A percentile compares a stretch with the other conserved stretches of the same genome.
phyloP scores from a whole-genome alignment of 495 filamentous ascomycete species.

The Umbilicaria muhlenbergii region DNA sequence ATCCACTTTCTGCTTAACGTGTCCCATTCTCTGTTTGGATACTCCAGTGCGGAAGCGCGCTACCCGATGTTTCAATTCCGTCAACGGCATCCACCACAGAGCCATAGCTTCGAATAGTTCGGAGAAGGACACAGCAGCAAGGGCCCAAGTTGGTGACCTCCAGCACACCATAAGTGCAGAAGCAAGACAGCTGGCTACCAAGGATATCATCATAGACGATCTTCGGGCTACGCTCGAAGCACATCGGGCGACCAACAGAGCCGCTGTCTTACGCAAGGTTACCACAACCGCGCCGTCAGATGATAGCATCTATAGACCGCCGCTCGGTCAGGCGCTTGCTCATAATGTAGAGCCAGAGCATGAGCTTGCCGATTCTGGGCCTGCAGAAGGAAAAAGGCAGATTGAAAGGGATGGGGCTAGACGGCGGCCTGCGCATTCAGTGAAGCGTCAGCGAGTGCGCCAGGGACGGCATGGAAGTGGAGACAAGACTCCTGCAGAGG shows the following conservation, averaged over 20 bases:
- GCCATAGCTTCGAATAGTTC: no score
- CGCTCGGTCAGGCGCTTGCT: neutral
- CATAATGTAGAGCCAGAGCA: neutral
- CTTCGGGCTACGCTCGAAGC: slow-evolving; percentile 32
- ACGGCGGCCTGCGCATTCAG: slow-evolving; percentile 1
- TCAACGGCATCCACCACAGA: no score
- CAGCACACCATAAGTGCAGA: no score
- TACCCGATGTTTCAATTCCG: no score
- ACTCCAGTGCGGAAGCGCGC: no score
- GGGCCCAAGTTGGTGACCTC: no score
- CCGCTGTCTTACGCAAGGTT: slow-evolving; percentile 26
- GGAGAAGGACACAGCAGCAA: no score
- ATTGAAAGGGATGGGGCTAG: neutral
- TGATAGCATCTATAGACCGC: no score
- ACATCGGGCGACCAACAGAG: slow-evolving; percentile 32
- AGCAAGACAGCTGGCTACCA: neutral
- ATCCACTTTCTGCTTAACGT: no score
- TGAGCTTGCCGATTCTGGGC: neutral
- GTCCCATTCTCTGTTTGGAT: no score
- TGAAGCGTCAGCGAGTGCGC: neutral
- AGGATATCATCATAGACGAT: slow-evolving; percentile 13
- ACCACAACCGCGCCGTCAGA: neutral
- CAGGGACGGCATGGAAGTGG: neutral
- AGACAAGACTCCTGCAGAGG: neutral
- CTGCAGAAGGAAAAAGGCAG: neutral